phyloP scores from a whole-genome alignment of 1,284 basidiomycete genomes.

The Gymnopus androsaceus region DNA sequence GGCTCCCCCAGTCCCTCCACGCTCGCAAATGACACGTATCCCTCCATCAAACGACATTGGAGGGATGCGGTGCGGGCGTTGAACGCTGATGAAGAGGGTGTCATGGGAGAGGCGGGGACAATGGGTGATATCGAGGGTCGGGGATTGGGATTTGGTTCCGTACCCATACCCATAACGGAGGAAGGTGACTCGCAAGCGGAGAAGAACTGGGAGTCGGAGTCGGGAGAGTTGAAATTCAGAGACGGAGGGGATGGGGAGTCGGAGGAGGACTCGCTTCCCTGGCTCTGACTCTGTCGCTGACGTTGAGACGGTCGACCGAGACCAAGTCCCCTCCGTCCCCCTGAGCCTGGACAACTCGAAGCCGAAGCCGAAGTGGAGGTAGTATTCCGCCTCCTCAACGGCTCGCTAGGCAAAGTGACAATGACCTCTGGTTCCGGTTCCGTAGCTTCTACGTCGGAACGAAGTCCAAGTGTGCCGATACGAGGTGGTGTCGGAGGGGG shows the following conservation, averaged over 20 bases:
- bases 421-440: neutral
- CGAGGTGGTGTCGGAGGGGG: constrained; percentile 13
- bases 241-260: neutral
- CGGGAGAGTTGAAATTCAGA: neutral
- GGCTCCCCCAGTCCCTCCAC: constrained; percentile 12
- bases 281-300: neutral
- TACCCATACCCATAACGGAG: no score
- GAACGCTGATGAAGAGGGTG: constrained; percentile 4
- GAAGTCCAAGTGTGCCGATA: no score
- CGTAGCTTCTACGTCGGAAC: neutral
- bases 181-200: neutral
- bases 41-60: constrained; percentile 10
- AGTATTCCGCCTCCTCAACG: no score
- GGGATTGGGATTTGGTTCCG: neutral
- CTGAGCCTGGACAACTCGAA: no score
- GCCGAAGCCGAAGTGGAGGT: no score
- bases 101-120: neutral
- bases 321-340: no score
- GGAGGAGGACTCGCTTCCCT: neutral
- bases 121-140: neutral
- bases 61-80: constrained; percentile 11
- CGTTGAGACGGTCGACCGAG: no score
- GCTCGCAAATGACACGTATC: constrained; percentile 8
- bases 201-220: neutral
- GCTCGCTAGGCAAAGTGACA: no score